Percentiles rank a stretch among this genome's conserved stretches.
Evolutionary conservation across 2,329 filamentous ascomycete species (phyloP).

Genomic region (Curvularia verruculosa): DNA sequence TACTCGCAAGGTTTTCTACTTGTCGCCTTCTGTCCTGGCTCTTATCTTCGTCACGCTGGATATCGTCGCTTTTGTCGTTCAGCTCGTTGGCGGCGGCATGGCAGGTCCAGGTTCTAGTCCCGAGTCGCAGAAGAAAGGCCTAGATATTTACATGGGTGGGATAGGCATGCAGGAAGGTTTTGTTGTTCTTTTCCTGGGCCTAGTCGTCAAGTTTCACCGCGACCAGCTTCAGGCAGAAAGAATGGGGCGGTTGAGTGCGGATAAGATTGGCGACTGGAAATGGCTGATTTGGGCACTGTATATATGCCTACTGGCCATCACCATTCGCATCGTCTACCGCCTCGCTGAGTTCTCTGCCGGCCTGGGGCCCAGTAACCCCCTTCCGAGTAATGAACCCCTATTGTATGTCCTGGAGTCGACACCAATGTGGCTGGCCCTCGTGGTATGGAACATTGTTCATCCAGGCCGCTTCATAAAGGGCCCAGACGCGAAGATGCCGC

Average conservation of each 20-base stretch:
- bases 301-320: conserved; percentile 51
- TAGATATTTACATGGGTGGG: conserved; percentile 51
- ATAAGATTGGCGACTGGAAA: conserved; percentile 25
- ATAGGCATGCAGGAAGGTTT: conserved; percentile 37
- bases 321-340: conserved; percentile 44
- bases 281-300: conserved; percentile 50
- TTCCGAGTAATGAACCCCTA: conserved; percentile 60
- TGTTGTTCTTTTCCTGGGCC: conserved; percentile 31
- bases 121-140: conserved; percentile 43
- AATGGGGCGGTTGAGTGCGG: conserved; percentile 10
- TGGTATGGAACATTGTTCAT: conserved; percentile 26
- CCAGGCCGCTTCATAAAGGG: conserved; percentile 22
- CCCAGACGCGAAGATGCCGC: conserved; percentile 24
- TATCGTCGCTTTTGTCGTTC: conserved; percentile 53
- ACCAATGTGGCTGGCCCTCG: conserved; percentile 58
- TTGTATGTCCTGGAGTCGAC: conserved; percentile 60
- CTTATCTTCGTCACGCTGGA: conserved; percentile 52
- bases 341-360: conserved; percentile 58
- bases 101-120: conserved; percentile 33
- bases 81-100: conserved; percentile 49
- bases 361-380: conserved; percentile 49
- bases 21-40: conserved; percentile 28
- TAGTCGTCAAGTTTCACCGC: conserved; percentile 27
- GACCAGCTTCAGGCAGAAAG: conserved; percentile 24
- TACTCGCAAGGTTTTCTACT: conserved; percentile 26